Base-by-base conservation (phyloP, 2,329 filamentous ascomycete genomes). In the Kalaharituber pfeilii region DNA sequence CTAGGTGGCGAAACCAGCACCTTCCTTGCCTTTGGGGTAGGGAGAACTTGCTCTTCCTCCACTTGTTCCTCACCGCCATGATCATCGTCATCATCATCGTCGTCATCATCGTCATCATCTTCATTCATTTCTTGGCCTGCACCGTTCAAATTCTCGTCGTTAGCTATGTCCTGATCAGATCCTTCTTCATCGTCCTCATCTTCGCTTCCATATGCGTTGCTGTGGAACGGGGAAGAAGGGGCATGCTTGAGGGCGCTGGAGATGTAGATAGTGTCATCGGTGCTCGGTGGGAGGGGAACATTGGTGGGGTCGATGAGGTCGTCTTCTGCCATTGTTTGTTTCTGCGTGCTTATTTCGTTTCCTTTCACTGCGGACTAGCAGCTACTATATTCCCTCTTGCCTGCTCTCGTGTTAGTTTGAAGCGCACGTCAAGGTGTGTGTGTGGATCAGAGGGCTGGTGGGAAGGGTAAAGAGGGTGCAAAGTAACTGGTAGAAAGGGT, bases 11-110 rank as follows among this genome's bases (percentile, higher is more conserved):
- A 20, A 20, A 22, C 11, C 11, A 22, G 15, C 22, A 47, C 42
- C 42, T 15, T 39, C 20, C 51, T 33, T 58, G 56, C 27, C 59
- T 56, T 20, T 54, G 58, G 49, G 54, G 56, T 26, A 49, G 58
- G 45, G 45, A 60, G 54, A 56, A 50, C 33, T n/a, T 27, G 29
- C 9, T 39, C 54, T 22, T 13, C 27, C 11, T 49, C 24, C 45
- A 53, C 51, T 45, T 53, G 52, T 39, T 49, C 39, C 29, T 25
- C 33, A 59, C 56, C 11, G 33, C 52, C 15, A 25, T 30, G 28
- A 36, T 36, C 51, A 49, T 42, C 36, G 22, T 47, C 51, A 36
- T 50, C 55, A 18, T 50, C 56, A 13, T 22, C 42, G 29, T 22
- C 51, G 5, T 44, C 45, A 26, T 44, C 52, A 47, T 42, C 33